A percentile compares a stretch with the other conserved stretches of the same genome.
Conservation (phyloP, 495 filamentous ascomycete species). For the Cetradonia linearis region DNA sequence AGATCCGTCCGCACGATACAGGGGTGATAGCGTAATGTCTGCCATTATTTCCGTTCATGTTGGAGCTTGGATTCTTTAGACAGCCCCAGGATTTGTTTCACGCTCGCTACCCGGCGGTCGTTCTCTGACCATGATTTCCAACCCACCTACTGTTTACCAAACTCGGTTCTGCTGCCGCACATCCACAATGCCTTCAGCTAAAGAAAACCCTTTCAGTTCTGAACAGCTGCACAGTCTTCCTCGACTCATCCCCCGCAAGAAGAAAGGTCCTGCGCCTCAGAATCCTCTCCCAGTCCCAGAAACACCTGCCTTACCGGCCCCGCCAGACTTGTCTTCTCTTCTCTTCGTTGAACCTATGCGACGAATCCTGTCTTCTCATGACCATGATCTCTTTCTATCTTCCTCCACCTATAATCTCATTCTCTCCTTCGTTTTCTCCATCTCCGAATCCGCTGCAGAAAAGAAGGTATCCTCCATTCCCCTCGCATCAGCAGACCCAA, state of each 20-base stretch:
- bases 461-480: constrained; percentile 57
- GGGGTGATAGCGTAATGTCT: constrained; percentile 38
- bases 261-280: constrained; percentile 39
- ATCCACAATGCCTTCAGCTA: constrained; percentile 14
- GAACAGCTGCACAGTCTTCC: constrained; percentile 54
- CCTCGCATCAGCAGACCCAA: constrained; percentile 41
- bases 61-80: background rate
- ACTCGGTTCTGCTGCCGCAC: background rate
- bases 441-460: constrained; percentile 74
- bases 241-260: constrained; percentile 53
- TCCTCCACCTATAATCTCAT: constrained; percentile 73
- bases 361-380: constrained; percentile 66
- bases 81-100: background rate
- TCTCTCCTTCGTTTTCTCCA: constrained; percentile 70
- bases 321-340: constrained; percentile 52
- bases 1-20: constrained; percentile 76
- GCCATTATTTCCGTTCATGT: background rate
- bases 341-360: constrained; percentile 56
- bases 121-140: background rate
- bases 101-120: constrained; percentile 8
- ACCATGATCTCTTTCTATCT: constrained; percentile 71
- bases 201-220: background rate
- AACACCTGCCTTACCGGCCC: constrained; percentile 61
- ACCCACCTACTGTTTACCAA: background rate
- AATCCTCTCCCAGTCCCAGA: constrained; percentile 57